Conservation (phyloP, 306 rosid genomes). For the Rubus idaeus region DNA sequence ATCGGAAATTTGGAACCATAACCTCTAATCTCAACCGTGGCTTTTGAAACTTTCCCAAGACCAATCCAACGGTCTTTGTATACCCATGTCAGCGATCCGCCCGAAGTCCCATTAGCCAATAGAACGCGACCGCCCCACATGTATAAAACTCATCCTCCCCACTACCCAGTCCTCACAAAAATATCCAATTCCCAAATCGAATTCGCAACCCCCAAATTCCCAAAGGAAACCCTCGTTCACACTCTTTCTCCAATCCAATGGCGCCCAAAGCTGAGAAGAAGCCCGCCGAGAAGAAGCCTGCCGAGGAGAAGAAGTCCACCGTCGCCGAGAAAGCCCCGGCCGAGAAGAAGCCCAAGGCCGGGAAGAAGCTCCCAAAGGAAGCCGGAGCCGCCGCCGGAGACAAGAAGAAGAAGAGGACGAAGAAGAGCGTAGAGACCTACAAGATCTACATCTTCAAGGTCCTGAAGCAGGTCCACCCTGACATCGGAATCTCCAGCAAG, state of each 20-base stretch:
- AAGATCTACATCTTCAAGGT: slow-evolving; percentile 85
- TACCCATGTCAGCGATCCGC: not conserved
- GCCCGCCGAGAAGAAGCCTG: slow-evolving; percentile 63
- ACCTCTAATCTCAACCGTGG: not conserved
- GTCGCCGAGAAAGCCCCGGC: slow-evolving; percentile 69
- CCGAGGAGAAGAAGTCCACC: slow-evolving; percentile 58
- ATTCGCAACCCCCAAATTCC: not conserved
- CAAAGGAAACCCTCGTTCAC: not conserved
- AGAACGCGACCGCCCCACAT: not conserved
- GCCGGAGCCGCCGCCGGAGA: slow-evolving; percentile 51
- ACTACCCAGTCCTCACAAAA: not conserved
- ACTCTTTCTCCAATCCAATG: not conserved
- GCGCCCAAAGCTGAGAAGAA: slow-evolving; percentile 21
- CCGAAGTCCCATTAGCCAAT: not conserved
- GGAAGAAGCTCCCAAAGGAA: slow-evolving; percentile 74
- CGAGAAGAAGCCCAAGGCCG: slow-evolving; percentile 76
- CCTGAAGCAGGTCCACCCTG: slow-evolving; percentile 69
- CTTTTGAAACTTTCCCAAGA: not conserved
- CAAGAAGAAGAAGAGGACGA: slow-evolving; percentile 71
- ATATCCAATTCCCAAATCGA: not conserved
- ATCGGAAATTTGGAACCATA: too few relatives aligned
- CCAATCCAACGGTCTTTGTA: not conserved
- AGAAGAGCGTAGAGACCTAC: slow-evolving; percentile 69
- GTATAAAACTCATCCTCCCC: not conserved
- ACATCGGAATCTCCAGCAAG: slow-evolving; percentile 71